Base-by-base conservation (phyloP, 495 filamentous ascomycete genomes). In the Aspergillus taichungensis region DNA sequence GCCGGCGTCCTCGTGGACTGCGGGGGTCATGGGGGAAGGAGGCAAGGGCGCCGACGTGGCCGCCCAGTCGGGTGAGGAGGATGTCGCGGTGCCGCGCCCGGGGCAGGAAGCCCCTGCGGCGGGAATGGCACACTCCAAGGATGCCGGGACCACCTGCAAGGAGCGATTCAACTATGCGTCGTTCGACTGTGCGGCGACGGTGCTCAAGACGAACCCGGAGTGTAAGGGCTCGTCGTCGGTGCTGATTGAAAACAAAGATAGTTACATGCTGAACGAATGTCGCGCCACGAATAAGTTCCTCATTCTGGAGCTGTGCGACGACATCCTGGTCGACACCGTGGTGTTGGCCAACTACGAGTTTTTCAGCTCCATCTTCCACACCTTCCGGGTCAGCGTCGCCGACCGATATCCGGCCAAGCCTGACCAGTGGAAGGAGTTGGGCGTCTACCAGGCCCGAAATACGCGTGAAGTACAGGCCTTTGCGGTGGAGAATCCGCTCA, bases 271-370 rank as follows among this genome's bases (percentile, higher is more conserved):
- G 30, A 89, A 95, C 34, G 84, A 90, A 57, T 98, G 92, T 57
- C 78, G 78, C 0, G 80, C 79, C 27, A 71, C 85, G 56, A 91
- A 95, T 65, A 96, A 97, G 64, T 94, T 94, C 63, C 73, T 97
- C 42, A 87, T 96, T 50, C 77, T 98, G 42, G 91, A 98, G 62
- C 67, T 84, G 2, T 87, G 82, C 55, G 88, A 96, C 61, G 88
- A 96, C 49, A 96, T 98, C 42, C 74, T 95, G 35, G 84, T 98
- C 43, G 92, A 98, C 61, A 98, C 92, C 3, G 74, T 98, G 29
- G 92, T 95, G 1, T 75, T 98, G 13, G 91, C 92, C 34, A 98
- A 97, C 63, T 98, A 91, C 61, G 92, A 95, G 63, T 98, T 98
- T 71, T 98, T 98, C 68, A 94, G 87, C 41, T 94, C 87, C 49